Evolutionary conservation across 2,329 filamentous ascomycete species (phyloP), one percentile per base, ranked within the genome.

Genomic region (Helotiales sp.): DNA sequence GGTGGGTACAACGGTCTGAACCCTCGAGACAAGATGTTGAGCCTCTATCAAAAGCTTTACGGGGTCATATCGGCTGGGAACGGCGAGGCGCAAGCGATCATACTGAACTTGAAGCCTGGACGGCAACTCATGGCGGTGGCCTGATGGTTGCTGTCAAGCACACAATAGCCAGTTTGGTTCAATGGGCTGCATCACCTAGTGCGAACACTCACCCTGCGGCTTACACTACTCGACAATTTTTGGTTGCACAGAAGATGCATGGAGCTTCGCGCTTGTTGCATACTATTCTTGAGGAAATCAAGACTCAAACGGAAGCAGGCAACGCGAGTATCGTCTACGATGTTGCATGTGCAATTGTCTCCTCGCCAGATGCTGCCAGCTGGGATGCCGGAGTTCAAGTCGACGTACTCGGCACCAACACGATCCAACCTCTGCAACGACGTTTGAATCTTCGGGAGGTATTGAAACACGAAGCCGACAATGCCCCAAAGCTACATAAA

Each of bases 141-240:
- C 72, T 91, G 3, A 72, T 77, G 0, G 77, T 79, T 1, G 78
- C 81, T 0, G 69, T 93, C 33, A 82, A 84, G 40, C 79, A 83
- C 54, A 85, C 83, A 0, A 75, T 91, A 1, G 81, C 85, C 54
- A 78, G 77, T 1, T 79, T 93, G 4, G 78, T 87, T 1, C 79
- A 85, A 49, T 93, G 90, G 90, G 83, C 81, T 30, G 73, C 84
- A 36, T 79, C 85, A 51, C 79, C 82, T 0, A 75, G 75, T 4
- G 72, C 81, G 33, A 83, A 81, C 57, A 75, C 76, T 30, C 82
- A 82, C 75, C 83, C 83, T 1, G 79, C 88, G 0, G 79, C 81
- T 10, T 93, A 93, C 70, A 90, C 87, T 0, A 88, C 92, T 68
- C 84, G 87, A 4, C 86, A 89, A 62, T 75, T 91, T 2, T 79